phyloP scores from a whole-genome alignment of 352 stramenopile genomes.

The Albugo laibachii region DNA sequence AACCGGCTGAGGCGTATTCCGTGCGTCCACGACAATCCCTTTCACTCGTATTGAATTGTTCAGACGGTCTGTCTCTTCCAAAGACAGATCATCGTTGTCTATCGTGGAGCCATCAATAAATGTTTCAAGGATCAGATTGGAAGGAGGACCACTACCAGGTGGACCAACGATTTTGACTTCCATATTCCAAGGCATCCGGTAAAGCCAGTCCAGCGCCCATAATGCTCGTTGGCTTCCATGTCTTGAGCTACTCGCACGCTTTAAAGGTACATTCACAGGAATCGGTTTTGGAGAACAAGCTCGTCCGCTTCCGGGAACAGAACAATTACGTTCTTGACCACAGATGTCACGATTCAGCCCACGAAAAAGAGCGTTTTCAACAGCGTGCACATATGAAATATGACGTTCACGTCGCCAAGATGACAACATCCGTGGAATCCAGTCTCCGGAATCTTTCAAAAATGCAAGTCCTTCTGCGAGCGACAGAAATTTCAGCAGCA shows the following conservation, averaged over 20 bases:
- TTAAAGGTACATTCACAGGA: constrained; percentile 67
- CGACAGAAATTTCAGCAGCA: constrained; percentile 72
- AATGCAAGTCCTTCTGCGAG: constrained; percentile 59
- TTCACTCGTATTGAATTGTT: constrained; percentile 80
- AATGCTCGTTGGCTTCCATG: constrained; percentile 37
- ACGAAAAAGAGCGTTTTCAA: constrained; percentile 67
- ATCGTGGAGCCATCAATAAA: constrained; percentile 69
- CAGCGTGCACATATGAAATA: constrained; percentile 66
- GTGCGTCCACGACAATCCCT: constrained; percentile 70
- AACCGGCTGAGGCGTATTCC: constrained; percentile 71
- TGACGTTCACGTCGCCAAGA: constrained; percentile 68
- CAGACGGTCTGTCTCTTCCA: constrained; percentile 58
- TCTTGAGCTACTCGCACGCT: constrained; percentile 46
- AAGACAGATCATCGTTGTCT: constrained; percentile 38
- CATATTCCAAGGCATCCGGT: constrained; percentile 84
- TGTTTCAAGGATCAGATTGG: constrained; percentile 71
- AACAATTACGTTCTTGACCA: constrained; percentile 28
- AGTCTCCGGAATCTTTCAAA: constrained; percentile 56
- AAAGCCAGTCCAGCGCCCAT: constrained; percentile 77
- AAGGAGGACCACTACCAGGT: constrained; percentile 63
- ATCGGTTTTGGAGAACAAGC: constrained; percentile 55
- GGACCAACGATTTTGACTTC: constrained; percentile 79
- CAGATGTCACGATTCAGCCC: constrained; percentile 61
- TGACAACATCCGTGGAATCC: constrained; percentile 55
- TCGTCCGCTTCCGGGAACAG: constrained; percentile 11